These are phyloP conservation scores for Trichosanthes truncata DNA, from an alignment of 306 rosid genomes.

Conservation along the genomic window DNA sequence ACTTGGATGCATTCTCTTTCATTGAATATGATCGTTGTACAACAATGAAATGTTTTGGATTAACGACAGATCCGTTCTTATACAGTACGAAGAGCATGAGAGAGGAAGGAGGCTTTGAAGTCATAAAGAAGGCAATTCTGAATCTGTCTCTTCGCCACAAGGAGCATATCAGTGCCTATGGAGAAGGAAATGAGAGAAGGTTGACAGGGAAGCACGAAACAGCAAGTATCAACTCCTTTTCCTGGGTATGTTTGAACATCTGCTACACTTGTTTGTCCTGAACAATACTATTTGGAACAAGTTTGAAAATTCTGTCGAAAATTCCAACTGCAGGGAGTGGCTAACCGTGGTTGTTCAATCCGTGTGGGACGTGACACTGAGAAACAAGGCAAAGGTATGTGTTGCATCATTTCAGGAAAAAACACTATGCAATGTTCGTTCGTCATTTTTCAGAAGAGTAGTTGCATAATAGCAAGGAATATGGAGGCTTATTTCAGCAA, in stretches of 20 bases:
- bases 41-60: not conserved
- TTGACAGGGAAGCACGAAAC: slow-evolving; percentile 99
- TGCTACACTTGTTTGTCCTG: slow-evolving; percentile 7
- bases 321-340: slow-evolving; percentile 67
- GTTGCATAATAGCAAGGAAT: not conserved
- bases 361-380: slow-evolving; percentile 98
- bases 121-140: slow-evolving; percentile 89
- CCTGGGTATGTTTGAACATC: slow-evolving; percentile 61
- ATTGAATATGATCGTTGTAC: slow-evolving; percentile 5
- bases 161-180: slow-evolving; percentile 82
- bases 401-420: not conserved
- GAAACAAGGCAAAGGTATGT: slow-evolving; percentile 80
- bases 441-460: not conserved
- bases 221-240: slow-evolving; percentile 71
- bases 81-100: slow-evolving; percentile 96
- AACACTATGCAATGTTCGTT: not conserved
- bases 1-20: slow-evolving; percentile 4
- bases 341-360: slow-evolving; percentile 95
- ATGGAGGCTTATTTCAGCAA: not conserved
- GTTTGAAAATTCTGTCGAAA: slow-evolving; percentile 12
- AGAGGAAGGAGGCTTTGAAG: slow-evolving; percentile 86
- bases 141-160: slow-evolving; percentile 90
- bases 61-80: slow-evolving; percentile 17
- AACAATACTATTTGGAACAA: slow-evolving; percentile 4
- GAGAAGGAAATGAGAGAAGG: slow-evolving; percentile 98